phyloP scores from a whole-genome alignment of 108 stramenopile genomes.

The Cylindrotheca fusiformis region DNA sequence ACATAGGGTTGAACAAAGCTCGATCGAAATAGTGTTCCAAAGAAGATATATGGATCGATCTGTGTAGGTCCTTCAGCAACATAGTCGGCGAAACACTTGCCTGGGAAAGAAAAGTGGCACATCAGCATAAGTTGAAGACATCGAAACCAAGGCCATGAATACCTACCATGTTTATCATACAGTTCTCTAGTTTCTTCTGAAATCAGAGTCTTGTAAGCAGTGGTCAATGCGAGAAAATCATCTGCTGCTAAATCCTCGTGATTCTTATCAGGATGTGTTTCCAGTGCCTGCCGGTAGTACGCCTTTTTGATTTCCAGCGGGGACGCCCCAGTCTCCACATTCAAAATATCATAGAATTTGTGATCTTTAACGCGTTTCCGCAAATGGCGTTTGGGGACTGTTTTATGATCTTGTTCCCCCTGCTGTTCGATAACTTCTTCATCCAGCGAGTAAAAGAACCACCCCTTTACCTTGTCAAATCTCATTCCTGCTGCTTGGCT shows the following conservation, averaged over 20 bases:
- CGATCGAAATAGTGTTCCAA: conserved; percentile 41
- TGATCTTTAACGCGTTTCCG: conserved; percentile 35
- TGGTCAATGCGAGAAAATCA: conserved; percentile 29
- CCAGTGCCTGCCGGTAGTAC: conserved; percentile 36
- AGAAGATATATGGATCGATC: conserved; percentile 37
- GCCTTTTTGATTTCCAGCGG: conserved; percentile 37
- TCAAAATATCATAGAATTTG: conserved; percentile 34
- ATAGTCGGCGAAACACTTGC: conserved; percentile 26
- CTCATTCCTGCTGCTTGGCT: conserved; percentile 13
- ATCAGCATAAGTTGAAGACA: no score
- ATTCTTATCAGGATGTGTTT: conserved; percentile 43
- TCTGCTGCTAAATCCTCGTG: conserved; percentile 14
- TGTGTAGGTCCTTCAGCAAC: conserved; percentile 10
- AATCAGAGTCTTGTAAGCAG: conserved; percentile 37
- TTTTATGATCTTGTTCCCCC: background rate
- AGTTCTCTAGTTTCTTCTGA: conserved; percentile 31
- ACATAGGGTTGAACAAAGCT: conserved; percentile 35
- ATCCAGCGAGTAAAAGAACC: conserved; percentile 21
- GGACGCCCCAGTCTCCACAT: conserved; percentile 33
- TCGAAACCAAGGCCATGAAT: no score
- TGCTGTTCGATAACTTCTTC: conserved; percentile 3
- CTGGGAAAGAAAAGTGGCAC: no score
- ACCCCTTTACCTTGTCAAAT: conserved; percentile 18
- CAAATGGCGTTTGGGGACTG: conserved; percentile 5
- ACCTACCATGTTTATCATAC: conserved; percentile 40